Conservation (phyloP, 106 monocot genomes). For the Iris macrosiphon region DNA sequence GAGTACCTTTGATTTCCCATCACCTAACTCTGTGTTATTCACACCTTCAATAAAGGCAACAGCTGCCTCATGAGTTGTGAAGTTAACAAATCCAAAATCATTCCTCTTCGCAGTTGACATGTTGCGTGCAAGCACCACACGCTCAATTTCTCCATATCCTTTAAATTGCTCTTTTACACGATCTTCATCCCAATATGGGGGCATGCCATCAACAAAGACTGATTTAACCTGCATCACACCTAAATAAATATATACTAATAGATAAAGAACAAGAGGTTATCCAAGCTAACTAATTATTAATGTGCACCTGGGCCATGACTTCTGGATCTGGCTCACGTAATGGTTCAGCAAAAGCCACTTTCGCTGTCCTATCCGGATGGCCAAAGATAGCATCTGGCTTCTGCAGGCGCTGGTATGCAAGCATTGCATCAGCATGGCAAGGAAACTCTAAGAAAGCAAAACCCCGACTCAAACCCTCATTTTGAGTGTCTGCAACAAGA, state of each 20-base stretch:
- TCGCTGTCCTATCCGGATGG: conserved; percentile 58
- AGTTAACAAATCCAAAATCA: conserved; percentile 75
- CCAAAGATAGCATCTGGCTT: conserved; percentile 71
- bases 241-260: background rate
- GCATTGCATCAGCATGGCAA: conserved; percentile 61
- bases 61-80: conserved; percentile 56
- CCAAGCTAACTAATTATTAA: too few species aligned
- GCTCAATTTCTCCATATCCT: conserved; percentile 53
- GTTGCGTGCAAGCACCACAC: conserved; percentile 51
- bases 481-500: conserved; percentile 53
- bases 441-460: conserved; percentile 73
- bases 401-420: conserved; percentile 60
- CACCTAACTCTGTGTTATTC: conserved; percentile 45
- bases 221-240: conserved; percentile 38
- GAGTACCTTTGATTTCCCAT: conserved; percentile 53
- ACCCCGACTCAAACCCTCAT: conserved; percentile 61
- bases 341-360: conserved; percentile 74
- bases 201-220: conserved; percentile 61
- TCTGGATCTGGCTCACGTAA: conserved; percentile 65
- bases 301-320: conserved; percentile 46
- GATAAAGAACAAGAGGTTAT: background rate
- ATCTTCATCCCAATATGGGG: conserved; percentile 68
- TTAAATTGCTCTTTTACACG: conserved; percentile 54
- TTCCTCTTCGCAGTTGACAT: conserved; percentile 47
- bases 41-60: conserved; percentile 40